These are phyloP conservation scores for Aspergillus tubingensis DNA, from an alignment of 2,329 filamentous ascomycete species.

Conservation along the genomic window DNA sequence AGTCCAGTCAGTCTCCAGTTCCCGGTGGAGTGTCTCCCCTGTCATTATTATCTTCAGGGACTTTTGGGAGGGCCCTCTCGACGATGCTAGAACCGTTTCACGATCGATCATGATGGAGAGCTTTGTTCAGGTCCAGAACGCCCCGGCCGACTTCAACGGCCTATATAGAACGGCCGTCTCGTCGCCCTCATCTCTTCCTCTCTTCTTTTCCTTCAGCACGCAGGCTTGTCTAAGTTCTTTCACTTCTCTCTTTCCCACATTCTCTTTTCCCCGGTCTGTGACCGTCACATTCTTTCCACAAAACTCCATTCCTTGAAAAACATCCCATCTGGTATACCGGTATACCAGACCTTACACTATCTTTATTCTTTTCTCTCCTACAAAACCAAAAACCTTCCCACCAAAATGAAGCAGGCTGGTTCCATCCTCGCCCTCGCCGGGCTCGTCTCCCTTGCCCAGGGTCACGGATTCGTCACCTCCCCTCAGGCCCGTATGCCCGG, in stretches of 20 bases:
- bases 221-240: slow-evolving; percentile 18
- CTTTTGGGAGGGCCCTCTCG: neutral
- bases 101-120: slow-evolving; percentile 6
- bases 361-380: neutral
- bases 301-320: slow-evolving; percentile 6
- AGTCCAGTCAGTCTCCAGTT: neutral
- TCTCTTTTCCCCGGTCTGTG: slow-evolving; percentile 26
- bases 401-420: slow-evolving; percentile 47
- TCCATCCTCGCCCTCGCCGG: slow-evolving; percentile 47
- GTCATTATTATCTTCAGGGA: slow-evolving; percentile 9
- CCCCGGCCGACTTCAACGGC: neutral
- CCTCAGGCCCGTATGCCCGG: slow-evolving; percentile 55
- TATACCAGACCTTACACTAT: slow-evolving; percentile 24
- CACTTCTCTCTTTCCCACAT: slow-evolving; percentile 18
- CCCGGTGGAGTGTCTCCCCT: slow-evolving; percentile 14
- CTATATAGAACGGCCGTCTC: slow-evolving; percentile 22
- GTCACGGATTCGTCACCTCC: slow-evolving; percentile 55
- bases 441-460: slow-evolving; percentile 51
- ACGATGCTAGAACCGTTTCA: slow-evolving; percentile 16
- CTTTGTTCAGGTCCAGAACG: neutral
- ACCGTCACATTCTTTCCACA: slow-evolving; percentile 23
- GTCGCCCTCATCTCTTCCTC: neutral
- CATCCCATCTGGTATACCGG: slow-evolving; percentile 23
- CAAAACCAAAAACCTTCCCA: neutral
- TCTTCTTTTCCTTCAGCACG: slow-evolving; percentile 15